Evolutionary conservation across 1,284 basidiomycete genomes (phyloP).

Genomic region (Boletus smithii): DNA sequence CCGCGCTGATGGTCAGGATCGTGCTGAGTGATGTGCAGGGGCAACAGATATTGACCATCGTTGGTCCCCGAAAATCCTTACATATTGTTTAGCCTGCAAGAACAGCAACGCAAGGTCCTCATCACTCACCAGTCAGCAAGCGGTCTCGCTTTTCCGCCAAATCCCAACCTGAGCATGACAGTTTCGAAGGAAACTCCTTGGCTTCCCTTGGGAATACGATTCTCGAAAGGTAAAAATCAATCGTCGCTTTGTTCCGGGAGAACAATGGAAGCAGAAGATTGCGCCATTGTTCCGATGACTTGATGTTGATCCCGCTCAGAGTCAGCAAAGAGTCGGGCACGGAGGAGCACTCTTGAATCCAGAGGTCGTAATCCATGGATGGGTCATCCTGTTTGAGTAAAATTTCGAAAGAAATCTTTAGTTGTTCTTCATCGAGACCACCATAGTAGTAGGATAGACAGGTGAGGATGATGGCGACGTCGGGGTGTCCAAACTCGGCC

Average conservation of each 20-base stretch:
- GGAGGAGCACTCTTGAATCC: slow-evolving; percentile 31
- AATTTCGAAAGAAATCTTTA: slow-evolving; percentile 39
- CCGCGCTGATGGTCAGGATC: slow-evolving; percentile 3
- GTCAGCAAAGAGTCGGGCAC: slow-evolving; percentile 34
- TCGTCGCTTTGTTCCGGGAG: slow-evolving; percentile 36
- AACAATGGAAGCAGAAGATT: slow-evolving; percentile 37
- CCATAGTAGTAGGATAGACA: slow-evolving; percentile 52
- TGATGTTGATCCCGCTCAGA: slow-evolving; percentile 41
- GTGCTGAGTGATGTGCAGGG: not conserved
- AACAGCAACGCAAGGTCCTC: not conserved
- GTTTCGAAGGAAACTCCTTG: slow-evolving; percentile 46
- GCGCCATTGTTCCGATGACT: slow-evolving; percentile 38
- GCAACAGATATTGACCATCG: slow-evolving; percentile 1
- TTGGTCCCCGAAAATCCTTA: slow-evolving; percentile 4
- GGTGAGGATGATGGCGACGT: slow-evolving; percentile 46
- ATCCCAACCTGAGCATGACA: slow-evolving; percentile 54
- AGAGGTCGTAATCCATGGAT: slow-evolving; percentile 40
- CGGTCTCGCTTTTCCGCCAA: too few species aligned
- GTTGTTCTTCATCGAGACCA: slow-evolving; percentile 42
- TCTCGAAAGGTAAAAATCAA: slow-evolving; percentile 49
- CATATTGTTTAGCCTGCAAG: not conserved
- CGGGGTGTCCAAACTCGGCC: slow-evolving; percentile 57
- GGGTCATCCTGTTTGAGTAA: slow-evolving; percentile 47
- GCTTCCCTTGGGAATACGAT: slow-evolving; percentile 32
- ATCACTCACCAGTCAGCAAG: slow-evolving; percentile 23